These are phyloP conservation scores for Vigna radiata DNA, from an alignment of 306 rosid species.

Conservation along the genomic window DNA sequence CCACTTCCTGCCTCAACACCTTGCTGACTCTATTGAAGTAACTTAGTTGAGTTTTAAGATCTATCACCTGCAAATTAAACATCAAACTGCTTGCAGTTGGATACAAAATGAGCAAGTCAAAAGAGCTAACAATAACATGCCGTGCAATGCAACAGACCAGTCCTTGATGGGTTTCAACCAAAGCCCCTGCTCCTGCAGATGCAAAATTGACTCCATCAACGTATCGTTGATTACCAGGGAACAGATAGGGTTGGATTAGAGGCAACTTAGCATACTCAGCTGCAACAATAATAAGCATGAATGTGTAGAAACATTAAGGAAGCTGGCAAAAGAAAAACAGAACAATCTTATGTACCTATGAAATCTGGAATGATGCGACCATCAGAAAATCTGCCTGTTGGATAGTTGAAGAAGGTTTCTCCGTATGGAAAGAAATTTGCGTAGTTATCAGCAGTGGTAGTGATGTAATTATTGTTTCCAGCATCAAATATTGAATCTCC, in stretches of 20 bases:
- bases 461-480: constrained; percentile 67
- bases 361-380: constrained; percentile 60
- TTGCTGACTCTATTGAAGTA: constrained; percentile 54
- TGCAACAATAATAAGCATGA: constrained; percentile 32
- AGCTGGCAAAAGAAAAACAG: not conserved
- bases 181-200: constrained; percentile 75
- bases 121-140: not conserved
- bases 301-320: not conserved
- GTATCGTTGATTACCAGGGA: constrained; percentile 49
- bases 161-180: constrained; percentile 57
- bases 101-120: too few species aligned
- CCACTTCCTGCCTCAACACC: constrained; percentile 52
- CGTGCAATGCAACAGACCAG: constrained; percentile 32
- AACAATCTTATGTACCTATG: constrained; percentile 41
- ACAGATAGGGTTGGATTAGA: constrained; percentile 54
- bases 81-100: not conserved
- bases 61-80: constrained; percentile 59
- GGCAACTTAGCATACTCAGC: constrained; percentile 68
- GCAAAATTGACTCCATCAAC: constrained; percentile 69
- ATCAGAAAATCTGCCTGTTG: constrained; percentile 59
- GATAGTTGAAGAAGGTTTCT: constrained; percentile 56
- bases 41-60: constrained; percentile 57
- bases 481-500: constrained; percentile 65
- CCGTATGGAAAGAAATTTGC: constrained; percentile 61
- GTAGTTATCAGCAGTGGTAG: constrained; percentile 4